Base-by-base conservation (phyloP, 2,329 filamentous ascomycete species). In the Dothidotthia symphoricarpi region DNA sequence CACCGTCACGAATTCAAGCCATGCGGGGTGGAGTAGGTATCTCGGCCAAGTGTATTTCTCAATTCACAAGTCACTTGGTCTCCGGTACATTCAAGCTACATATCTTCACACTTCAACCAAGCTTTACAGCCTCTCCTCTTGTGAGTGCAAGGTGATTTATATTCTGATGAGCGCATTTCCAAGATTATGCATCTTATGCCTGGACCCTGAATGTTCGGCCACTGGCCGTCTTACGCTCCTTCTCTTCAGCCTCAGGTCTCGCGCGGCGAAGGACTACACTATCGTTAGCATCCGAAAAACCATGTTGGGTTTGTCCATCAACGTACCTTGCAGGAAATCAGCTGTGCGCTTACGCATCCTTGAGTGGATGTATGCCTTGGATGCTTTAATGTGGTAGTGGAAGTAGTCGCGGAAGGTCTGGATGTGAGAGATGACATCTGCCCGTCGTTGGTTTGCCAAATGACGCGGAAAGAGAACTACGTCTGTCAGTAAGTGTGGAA, bases 371-470 rank as follows among this genome's bases (percentile, higher is more conserved):
- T 96, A 98, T 36, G 94, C 93, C 77, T 98, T 98, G 47, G 90
- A 96, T 19, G 93, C 94, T 74, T 98, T 98, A 73, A 98, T 98
- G 71, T 98, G 93, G 69, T 99, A 99, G 70, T 99, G 93, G 77
- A 99, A 98, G 71, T 98, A 98, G 66, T 98, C 93, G 53, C 93
- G 87, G 86, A 98, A 98, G 11, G 93, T 99, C 72, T 99, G 94
- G 59, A 99, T 97, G 68, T 98, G 94, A 34, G 90, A 96, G 56
- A 99, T 98, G 66, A 94, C 90, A 53, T 96, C 90, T 44, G 87
- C 85, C 73, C 94, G 88, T 64, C 89, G 82, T 69, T 96, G 88
- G 11, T 83, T 82, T 11, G 89, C 91, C 51, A 99, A 76, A 69
- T 99, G 94, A 50, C 93, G 85, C 31, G 93, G 91, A 75, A 98